Evolutionary conservation across 495 filamentous ascomycete species (phyloP).

Genomic region (Cercophora newfieldiana): DNA sequence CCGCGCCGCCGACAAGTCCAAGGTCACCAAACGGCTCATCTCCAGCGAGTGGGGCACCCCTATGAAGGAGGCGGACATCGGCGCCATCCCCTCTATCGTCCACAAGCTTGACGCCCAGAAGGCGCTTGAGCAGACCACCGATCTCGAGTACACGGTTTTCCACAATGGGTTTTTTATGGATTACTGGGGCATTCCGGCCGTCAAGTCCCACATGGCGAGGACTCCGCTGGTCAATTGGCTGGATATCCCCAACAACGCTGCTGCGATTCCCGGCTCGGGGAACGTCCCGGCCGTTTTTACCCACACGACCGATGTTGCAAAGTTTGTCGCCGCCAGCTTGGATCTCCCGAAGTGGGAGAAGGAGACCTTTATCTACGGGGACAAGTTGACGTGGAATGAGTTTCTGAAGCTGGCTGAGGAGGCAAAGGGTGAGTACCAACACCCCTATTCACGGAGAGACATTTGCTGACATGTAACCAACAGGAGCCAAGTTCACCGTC

Average conservation of each 20-base stretch:
- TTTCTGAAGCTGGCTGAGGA: conserved; percentile 47
- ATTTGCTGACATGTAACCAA: not conserved
- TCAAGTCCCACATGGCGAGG: conserved; percentile 44
- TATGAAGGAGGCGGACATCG: conserved; percentile 13
- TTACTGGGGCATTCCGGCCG: conserved; percentile 52
- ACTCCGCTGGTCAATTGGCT: conserved; percentile 41
- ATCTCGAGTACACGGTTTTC: conserved; percentile 51
- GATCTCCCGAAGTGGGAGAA: conserved; percentile 50
- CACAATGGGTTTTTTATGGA: conserved; percentile 57
- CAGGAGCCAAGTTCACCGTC: conserved; percentile 53
- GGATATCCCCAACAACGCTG: conserved; percentile 46
- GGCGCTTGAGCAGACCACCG: conserved; percentile 24
- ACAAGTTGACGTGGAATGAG: conserved; percentile 51
- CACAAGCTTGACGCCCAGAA: conserved; percentile 23
- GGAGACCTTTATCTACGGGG: conserved; percentile 45
- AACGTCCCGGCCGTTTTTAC: conserved; percentile 52
- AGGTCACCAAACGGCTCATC: conserved; percentile 47
- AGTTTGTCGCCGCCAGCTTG: conserved; percentile 48
- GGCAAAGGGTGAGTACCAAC: conserved; percentile 39
- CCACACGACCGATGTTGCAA: conserved; percentile 53
- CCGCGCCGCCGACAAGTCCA: conserved; percentile 48
- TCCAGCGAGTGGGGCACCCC: conserved; percentile 49
- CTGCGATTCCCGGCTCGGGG: conserved; percentile 55
- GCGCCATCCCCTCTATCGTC: conserved; percentile 16
- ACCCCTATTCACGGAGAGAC: not conserved